Evolutionary conservation across 345 rosid species (phyloP).

Genomic region (Diplotaxis tenuifolia): DNA sequence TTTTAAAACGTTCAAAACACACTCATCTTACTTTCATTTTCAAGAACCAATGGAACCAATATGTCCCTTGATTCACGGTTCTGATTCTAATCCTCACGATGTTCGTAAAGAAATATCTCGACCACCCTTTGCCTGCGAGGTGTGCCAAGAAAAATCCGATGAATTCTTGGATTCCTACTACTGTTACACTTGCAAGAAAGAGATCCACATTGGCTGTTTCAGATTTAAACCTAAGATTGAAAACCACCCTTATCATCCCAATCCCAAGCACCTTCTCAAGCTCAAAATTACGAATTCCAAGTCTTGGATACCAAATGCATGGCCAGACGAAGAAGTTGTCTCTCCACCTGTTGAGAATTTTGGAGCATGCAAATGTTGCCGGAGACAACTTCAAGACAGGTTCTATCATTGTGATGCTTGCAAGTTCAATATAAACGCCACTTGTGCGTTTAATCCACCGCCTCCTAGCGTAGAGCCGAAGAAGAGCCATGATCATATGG

Average conservation of each 20-base stretch:
- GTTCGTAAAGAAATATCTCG: neutral
- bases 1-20: no score
- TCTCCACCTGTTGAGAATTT: neutral
- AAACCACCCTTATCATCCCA: neutral
- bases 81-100: neutral
- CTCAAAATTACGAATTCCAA: neutral
- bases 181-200: neutral
- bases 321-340: neutral
- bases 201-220: neutral
- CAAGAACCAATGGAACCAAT: no score
- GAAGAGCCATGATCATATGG: neutral
- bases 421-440: neutral
- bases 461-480: neutral
- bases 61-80: neutral
- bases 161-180: neutral
- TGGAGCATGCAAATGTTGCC: neutral
- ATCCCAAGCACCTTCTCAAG: neutral
- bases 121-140: neutral
- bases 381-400: neutral
- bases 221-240: neutral
- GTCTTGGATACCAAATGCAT: neutral
- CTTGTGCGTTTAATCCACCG: neutral
- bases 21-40: no score
- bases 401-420: neutral
- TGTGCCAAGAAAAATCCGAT: neutral